Conservation (phyloP, 257 asterid species). For the Vinca minor region DNA sequence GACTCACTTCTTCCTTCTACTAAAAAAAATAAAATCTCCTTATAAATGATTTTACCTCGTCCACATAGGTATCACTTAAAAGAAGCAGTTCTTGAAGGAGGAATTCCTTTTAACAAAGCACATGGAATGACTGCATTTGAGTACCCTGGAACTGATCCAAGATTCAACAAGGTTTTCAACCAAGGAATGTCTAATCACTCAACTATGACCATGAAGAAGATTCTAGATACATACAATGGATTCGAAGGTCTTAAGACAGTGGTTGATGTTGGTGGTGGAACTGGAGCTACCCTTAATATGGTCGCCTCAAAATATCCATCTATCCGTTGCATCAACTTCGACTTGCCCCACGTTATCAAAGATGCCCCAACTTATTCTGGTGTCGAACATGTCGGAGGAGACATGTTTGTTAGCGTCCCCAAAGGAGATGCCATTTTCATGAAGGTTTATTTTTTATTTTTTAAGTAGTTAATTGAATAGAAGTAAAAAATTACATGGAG, state of each 20-base stretch:
- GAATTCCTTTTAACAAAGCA: constrained; percentile 75
- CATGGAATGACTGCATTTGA: constrained; percentile 81
- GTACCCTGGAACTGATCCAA: constrained; percentile 64
- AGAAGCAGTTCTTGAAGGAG: constrained; percentile 89
- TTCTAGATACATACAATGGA: constrained; percentile 56
- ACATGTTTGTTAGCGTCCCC: constrained; percentile 81
- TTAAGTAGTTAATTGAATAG: no score
- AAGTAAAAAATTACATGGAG: no score
- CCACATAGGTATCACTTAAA: constrained; percentile 57
- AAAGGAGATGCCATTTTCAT: constrained; percentile 82
- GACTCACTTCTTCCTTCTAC: no score
- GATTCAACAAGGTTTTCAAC: constrained; percentile 77
- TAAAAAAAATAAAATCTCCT: no score
- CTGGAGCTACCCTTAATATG: constrained; percentile 64
- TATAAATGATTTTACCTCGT: no score
- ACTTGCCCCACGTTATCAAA: constrained; percentile 65
- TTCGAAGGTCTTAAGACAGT: constrained; percentile 56
- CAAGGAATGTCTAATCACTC: constrained; percentile 74
- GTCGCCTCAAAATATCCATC: constrained; percentile 54
- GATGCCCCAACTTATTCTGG: constrained; percentile 70
- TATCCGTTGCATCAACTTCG: constrained; percentile 69
- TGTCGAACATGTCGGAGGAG: constrained; percentile 82
- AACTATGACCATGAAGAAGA: constrained; percentile 60
- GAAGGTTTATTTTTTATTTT: no score
- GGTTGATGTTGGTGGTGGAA: constrained; percentile 96